A percentile compares a stretch with the other conserved stretches of the same genome.
These are phyloP conservation scores for Naematelia encephala DNA, from an alignment of 768 basidiomycete genomes.

Conservation along the genomic window DNA sequence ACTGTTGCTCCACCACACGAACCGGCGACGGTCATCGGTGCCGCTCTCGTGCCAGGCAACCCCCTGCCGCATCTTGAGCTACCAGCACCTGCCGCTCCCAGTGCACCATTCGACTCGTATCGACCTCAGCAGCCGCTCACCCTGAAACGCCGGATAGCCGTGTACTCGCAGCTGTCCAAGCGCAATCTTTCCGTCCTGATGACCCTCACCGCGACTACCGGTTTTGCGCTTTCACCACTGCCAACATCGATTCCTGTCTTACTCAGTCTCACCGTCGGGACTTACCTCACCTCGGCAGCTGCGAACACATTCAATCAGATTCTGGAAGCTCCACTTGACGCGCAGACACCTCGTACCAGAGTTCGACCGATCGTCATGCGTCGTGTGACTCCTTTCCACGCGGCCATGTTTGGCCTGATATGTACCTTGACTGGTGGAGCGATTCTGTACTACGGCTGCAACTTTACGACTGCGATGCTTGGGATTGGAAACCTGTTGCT, in stretches of 20 bases:
- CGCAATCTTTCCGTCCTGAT: constrained; percentile 76
- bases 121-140: constrained; percentile 46
- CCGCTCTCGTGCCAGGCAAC: constrained; percentile 18
- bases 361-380: constrained; percentile 79
- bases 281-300: constrained; percentile 82
- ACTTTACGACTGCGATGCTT: constrained; percentile 76
- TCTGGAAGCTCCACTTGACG: constrained; percentile 91
- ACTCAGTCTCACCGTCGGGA: constrained; percentile 81
- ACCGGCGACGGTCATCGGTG: constrained; percentile 28
- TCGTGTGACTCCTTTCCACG: constrained; percentile 80
- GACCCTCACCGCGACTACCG: constrained; percentile 83
- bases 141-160: constrained; percentile 56
- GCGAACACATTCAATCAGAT: constrained; percentile 95
- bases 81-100: constrained; percentile 28
- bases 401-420: constrained; percentile 67
- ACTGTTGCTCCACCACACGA: constrained; percentile 4
- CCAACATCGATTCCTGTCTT: constrained; percentile 79
- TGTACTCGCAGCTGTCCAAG: constrained; percentile 82
- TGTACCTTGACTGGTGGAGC: constrained; percentile 77
- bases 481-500: constrained; percentile 80
- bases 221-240: constrained; percentile 86
- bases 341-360: constrained; percentile 90
- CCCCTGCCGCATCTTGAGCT: constrained; percentile 34
- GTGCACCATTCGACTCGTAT: constrained; percentile 35
- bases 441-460: constrained; percentile 76